A percentile compares a stretch with the other conserved stretches of the same genome.
These are phyloP conservation scores for Diaporthe sp. DNA, from an alignment of 2,329 filamentous ascomycete species.

Conservation along the genomic window DNA sequence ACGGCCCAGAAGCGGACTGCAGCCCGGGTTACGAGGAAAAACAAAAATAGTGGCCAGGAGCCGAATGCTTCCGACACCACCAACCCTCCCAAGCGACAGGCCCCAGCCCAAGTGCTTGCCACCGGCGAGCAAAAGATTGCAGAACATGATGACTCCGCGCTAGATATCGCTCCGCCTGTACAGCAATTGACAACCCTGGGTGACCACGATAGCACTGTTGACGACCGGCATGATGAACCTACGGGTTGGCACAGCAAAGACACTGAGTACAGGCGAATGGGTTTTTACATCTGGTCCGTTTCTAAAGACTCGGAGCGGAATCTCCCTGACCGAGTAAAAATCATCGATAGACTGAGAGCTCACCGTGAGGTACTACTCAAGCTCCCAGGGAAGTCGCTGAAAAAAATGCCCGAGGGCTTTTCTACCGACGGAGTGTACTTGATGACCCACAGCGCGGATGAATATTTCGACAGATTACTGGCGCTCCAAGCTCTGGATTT, in stretches of 20 bases:
- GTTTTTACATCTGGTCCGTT: neutral
- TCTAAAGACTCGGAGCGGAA: neutral
- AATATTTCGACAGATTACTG: neutral
- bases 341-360: neutral
- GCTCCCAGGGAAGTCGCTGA: neutral
- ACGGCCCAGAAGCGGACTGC: neutral
- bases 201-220: too few relatives aligned
- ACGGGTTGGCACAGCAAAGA: neutral
- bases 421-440: neutral
- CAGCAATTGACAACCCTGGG: neutral
- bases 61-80: neutral
- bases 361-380: neutral
- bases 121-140: neutral
- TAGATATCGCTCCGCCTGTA: neutral
- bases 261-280: neutral
- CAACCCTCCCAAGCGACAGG: neutral
- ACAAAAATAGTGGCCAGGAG: neutral
- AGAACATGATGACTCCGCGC: neutral
- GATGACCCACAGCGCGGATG: neutral
- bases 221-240: neutral
- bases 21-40: neutral
- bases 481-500: neutral
- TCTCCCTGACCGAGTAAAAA: rapidly evolving
- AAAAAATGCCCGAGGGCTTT: neutral
- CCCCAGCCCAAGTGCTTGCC: neutral